Evolutionary conservation across 2,329 filamentous ascomycete genomes (phyloP), one percentile per base, ranked within the genome.

Genomic region (Ophiostoma australiae): DNA sequence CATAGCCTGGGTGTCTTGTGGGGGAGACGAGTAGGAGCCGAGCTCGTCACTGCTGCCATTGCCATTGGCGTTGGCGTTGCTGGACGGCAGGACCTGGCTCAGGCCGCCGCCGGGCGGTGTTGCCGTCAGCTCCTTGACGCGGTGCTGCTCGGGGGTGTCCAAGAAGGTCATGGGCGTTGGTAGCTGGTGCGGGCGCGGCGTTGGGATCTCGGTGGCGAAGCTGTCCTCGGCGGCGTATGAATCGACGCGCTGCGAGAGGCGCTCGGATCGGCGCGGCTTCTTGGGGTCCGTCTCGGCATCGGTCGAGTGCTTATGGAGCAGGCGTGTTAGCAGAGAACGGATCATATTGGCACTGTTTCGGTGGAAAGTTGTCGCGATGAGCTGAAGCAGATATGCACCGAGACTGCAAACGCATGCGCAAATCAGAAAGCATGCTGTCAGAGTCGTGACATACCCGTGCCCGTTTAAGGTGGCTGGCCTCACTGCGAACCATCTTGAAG

Each of bases 221-320:
- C 71, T 72, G 58, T 33, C 58, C 33, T 72, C 72, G 65, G 72
- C 66, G 55, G 5, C 48, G 7, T 31, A 61, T 35, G 68, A 52
- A 8, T 76, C 78, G 71, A 80, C 78, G 71, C 83, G 83, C 75
- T 88, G 86, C 44, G 86, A 88, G 72, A 93, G 82, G 73, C 92
- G 89, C 75, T 91, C 84, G 65, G 92, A 93, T 72, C 92, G 89
- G 74, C 94, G 90, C 72, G 91, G 89, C 80, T 97, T 97, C 85
- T 97, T 97, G 74, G 85, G 82, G 73, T 93, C 90, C 74, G 85
- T 84, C 74, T 85, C 84, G 75, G 87, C 85, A 73, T 84, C 82
- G 75, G 87, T 84, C 61, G 90, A 92, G 75, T 84, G 86, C 91
- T 94, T 80, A 20, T 39, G 33, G 75, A 78, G 72, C 39, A 74